A percentile compares a stretch with the other conserved stretches of the same genome.
phyloP scores from a whole-genome alignment of 192 early-diverging fungal genomes.

The Oehlia diaphana region DNA sequence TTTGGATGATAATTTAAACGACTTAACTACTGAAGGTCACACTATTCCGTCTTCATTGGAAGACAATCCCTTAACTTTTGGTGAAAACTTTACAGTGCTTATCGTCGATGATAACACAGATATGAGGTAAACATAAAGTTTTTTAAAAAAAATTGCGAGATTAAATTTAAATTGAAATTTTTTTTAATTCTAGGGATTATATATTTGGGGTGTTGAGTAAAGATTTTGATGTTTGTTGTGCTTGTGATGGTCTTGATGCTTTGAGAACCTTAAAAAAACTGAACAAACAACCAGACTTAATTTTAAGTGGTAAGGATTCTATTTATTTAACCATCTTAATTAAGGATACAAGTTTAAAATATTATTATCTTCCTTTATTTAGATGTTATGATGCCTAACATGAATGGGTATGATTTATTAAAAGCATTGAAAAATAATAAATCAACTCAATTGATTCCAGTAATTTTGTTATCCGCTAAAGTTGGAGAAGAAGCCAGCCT shows the following conservation, averaged over 20 bases:
- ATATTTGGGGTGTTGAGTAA: constrained; percentile 35
- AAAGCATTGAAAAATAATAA: constrained; percentile 40
- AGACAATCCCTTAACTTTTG: not conserved
- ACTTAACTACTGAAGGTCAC: not conserved
- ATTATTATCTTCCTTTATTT: constrained; percentile 1
- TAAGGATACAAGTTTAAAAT: not conserved
- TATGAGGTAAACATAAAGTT: constrained; percentile 32
- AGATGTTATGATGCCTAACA: constrained; percentile 63
- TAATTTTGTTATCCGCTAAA: constrained; percentile 58
- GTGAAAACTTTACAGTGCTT: constrained; percentile 26
- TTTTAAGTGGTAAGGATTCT: constrained; percentile 38
- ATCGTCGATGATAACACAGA: constrained; percentile 49
- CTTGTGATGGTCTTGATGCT: constrained; percentile 42
- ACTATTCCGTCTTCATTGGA: not conserved
- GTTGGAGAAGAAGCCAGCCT: constrained; percentile 57
- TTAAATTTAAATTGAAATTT: not conserved
- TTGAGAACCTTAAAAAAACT: constrained; percentile 23
- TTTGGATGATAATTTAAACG: not conserved
- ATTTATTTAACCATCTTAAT: not conserved
- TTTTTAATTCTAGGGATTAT: constrained; percentile 23
- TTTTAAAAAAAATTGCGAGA: not conserved
- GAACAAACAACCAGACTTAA: constrained; percentile 23
- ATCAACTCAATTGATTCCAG: constrained; percentile 44
- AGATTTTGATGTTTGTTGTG: constrained; percentile 38
- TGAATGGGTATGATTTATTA: constrained; percentile 58